These are phyloP conservation scores for Starmerella bombi DNA, from an alignment of 805 yeast genomes.

Conservation along the genomic window DNA sequence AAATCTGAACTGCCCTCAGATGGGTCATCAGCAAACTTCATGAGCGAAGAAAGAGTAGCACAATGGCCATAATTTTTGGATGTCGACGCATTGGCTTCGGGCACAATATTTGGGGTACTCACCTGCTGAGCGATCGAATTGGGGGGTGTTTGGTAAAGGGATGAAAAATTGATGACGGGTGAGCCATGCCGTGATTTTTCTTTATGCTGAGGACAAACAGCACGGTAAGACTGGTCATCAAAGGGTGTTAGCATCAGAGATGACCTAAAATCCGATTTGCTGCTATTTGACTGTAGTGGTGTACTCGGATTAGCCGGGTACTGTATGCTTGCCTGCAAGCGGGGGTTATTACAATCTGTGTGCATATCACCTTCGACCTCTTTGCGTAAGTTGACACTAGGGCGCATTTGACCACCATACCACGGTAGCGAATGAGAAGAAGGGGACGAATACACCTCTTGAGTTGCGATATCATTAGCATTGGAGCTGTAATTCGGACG, in stretches of 20 bases:
- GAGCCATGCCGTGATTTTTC: too few relatives aligned
- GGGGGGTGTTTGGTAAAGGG: background rate
- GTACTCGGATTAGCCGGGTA: too few relatives aligned
- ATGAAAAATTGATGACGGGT: too few relatives aligned
- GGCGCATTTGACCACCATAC: background rate
- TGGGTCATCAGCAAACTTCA: background rate
- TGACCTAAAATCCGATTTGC: too few relatives aligned
- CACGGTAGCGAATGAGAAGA: background rate
- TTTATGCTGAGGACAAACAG: too few relatives aligned
- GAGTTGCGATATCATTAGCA: background rate
- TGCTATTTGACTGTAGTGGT: too few relatives aligned
- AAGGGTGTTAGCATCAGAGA: too few relatives aligned
- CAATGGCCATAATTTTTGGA: background rate
- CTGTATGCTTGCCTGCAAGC: background rate
- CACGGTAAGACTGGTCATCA: too few relatives aligned
- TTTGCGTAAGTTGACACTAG: background rate
- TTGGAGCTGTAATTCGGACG: background rate
- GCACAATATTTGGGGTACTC: background rate
- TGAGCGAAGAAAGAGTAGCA: background rate
- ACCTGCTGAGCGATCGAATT: background rate
- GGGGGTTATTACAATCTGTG: background rate
- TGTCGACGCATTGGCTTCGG: background rate
- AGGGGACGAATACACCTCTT: background rate
- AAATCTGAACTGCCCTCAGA: conserved; percentile 9
- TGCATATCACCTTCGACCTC: too few relatives aligned